Evolutionary conservation across 2,329 filamentous ascomycete genomes (phyloP).

Genomic region (Penicillium vulpinum): DNA sequence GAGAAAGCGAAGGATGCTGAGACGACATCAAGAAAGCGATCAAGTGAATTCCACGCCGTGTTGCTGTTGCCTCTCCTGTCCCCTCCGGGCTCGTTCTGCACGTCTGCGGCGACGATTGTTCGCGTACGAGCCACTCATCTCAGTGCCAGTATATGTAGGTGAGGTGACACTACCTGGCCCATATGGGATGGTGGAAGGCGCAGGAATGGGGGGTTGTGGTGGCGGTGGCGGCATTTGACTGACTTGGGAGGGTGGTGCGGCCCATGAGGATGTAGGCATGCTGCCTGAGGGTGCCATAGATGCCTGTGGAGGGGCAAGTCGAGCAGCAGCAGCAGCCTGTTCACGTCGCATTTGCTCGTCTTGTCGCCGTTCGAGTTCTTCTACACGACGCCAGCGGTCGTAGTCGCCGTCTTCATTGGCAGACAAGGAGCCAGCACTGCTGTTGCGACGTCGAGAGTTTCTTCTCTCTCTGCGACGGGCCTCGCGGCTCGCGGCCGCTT

Average conservation of each 20-base stretch:
- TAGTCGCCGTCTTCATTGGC: slow-evolving; percentile 40
- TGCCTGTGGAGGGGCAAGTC: slow-evolving; percentile 18
- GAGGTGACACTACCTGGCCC: slow-evolving; percentile 44
- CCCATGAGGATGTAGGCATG: slow-evolving; percentile 25
- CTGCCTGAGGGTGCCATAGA: slow-evolving; percentile 28
- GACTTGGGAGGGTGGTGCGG: slow-evolving; percentile 25
- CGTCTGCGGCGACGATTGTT: slow-evolving; percentile 55
- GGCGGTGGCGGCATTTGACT: slow-evolving; percentile 30
- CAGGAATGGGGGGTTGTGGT: slow-evolving; percentile 36
- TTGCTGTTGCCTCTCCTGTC: slow-evolving; percentile 46
- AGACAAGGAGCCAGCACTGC: slow-evolving; percentile 45
- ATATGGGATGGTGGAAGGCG: slow-evolving; percentile 43
- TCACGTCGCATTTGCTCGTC: slow-evolving; percentile 45
- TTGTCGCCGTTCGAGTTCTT: slow-evolving; percentile 50
- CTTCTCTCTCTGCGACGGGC: slow-evolving; percentile 51
- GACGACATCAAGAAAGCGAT: slow-evolving; percentile 9
- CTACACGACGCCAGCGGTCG: slow-evolving; percentile 51
- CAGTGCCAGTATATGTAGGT: slow-evolving; percentile 50
- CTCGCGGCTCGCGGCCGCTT: slow-evolving; percentile 61
- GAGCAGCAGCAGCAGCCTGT: slow-evolving; percentile 35
- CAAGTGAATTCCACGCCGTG: slow-evolving; percentile 53
- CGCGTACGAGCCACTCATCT: slow-evolving; percentile 53
- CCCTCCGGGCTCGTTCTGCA: slow-evolving; percentile 52
- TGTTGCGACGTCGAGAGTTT: slow-evolving; percentile 42
- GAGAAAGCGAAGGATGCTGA: not conserved